Conservation (phyloP, 2,329 filamentous ascomycete genomes). For the Clonostachys rosea region DNA sequence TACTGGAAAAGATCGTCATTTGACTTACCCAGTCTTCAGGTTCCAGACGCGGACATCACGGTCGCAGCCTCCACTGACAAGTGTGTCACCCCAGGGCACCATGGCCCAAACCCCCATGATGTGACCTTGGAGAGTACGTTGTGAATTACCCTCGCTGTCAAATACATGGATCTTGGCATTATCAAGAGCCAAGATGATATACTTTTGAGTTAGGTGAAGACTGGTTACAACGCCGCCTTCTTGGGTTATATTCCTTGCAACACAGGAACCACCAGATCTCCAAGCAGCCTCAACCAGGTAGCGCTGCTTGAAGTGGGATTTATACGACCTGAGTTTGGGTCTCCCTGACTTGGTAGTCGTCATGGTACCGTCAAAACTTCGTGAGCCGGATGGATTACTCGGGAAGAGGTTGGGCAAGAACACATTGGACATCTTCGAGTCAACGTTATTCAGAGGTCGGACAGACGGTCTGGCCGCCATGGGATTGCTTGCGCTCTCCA, state of each 20-base stretch:
- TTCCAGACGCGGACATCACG: constrained; percentile 97
- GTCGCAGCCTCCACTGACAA: constrained; percentile 95
- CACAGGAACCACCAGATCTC: constrained; percentile 84
- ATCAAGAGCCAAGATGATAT: constrained; percentile 95
- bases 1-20: background rate
- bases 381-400: constrained; percentile 31
- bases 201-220: constrained; percentile 87
- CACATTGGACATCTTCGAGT: constrained; percentile 29
- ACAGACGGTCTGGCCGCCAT: constrained; percentile 20
- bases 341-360: constrained; percentile 19
- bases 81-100: constrained; percentile 93
- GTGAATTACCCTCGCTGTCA: constrained; percentile 81
- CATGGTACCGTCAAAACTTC: constrained; percentile 49
- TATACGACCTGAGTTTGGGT: constrained; percentile 76
- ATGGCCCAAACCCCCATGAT: constrained; percentile 99
- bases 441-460: constrained; percentile 20
- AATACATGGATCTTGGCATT: constrained; percentile 99
- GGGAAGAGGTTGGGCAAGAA: constrained; percentile 40
- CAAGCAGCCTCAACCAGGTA: constrained; percentile 97
- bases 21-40: constrained; percentile 75
- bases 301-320: constrained; percentile 95
- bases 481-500: constrained; percentile 25
- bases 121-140: constrained; percentile 88
- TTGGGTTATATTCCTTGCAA: constrained; percentile 84
- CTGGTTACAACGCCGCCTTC: constrained; percentile 97